Base-by-base conservation (phyloP, 2,329 filamentous ascomycete genomes). In the Penicillium sp. region DNA sequence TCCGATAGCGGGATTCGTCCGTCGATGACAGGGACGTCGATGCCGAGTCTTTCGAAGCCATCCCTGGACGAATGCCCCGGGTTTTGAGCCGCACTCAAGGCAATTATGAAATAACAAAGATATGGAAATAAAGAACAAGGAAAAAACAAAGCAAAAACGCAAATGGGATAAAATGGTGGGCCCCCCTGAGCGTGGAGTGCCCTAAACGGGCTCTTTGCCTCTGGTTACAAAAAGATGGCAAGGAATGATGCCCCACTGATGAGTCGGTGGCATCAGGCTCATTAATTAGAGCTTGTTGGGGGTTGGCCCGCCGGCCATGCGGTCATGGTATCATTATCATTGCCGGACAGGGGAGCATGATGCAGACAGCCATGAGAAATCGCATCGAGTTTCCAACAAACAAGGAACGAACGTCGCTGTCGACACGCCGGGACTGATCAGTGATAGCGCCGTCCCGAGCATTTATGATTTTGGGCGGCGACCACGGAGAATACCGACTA, bases 1-100 rank as follows among this genome's bases (percentile, higher is more conserved):
- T 59, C 56, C 72, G 69, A 63, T 76, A 77, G 61, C 66, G 64
- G 49, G 65, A 64, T 56, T 74, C 68, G 56, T 76, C 73, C 45
- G 75, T 60, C 28, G 35, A 43, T 47, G 52, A 52, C 55, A 50
- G 16, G 23, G 35, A 30, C 8, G 26, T 30, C 8, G 26, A 1
- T 3, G 35, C 20, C 20, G 18, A 24, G 3, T 46, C 43, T 55
- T 23, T 47, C 23, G 52, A 42, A 30, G 52, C 52, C 52, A 55
- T 55, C 43, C 38, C 52, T 26, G 52, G 43, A 54, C 46, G 43
- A 47, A 47, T 23, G 40, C 26, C 12, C 52, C n/a, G 35, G 11
- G 7, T 40, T 40, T 16, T 12, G 16, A 30, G 26, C 12, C 12
- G 3, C 18, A 7, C 6, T 7, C 20, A 9, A 20, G 18, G 40